A percentile compares a stretch with the other conserved stretches of the same genome.
phyloP scores from a whole-genome alignment of 345 rosid genomes.

The Boechera divaricarpa region DNA sequence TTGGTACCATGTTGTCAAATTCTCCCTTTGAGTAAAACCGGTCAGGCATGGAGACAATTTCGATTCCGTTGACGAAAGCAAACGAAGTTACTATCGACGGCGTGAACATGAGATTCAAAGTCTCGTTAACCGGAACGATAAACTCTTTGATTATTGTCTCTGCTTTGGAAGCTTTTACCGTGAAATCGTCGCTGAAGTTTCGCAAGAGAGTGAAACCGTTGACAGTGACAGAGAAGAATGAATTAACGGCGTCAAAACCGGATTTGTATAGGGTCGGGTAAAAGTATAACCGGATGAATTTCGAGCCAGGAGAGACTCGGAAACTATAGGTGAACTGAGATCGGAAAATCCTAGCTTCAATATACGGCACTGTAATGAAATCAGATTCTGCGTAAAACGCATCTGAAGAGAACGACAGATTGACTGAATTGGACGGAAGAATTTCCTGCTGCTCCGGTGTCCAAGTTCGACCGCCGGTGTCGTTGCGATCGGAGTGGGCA shows the following conservation, averaged over 20 bases:
- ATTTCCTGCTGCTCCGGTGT: too few species aligned
- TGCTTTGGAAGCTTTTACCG: neutral
- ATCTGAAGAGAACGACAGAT: neutral
- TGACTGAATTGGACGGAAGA: neutral
- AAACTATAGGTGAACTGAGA: constrained; percentile 33
- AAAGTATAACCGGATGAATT: constrained; percentile 46
- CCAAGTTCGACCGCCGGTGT: too few species aligned
- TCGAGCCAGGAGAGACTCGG: constrained; percentile 37
- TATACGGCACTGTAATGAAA: constrained; percentile 33
- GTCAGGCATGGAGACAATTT: constrained; percentile 48
- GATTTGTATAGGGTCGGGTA: constrained; percentile 31
- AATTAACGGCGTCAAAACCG: neutral
- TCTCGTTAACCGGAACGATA: constrained; percentile 10
- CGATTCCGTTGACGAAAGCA: constrained; percentile 51
- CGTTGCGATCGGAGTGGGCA: too few species aligned
- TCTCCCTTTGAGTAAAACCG: constrained; percentile 38
- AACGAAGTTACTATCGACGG: constrained; percentile 34
- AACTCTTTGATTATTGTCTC: constrained; percentile 30
- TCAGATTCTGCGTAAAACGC: neutral
- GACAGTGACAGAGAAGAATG: constrained; percentile 36
- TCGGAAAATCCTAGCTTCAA: constrained; percentile 41
- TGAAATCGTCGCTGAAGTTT: constrained; percentile 46
- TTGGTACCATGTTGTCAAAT: neutral
- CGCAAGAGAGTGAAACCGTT: constrained; percentile 44
- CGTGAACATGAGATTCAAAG: constrained; percentile 46